Percentiles rank a stretch among this genome's conserved stretches.
Evolutionary conservation across 495 filamentous ascomycete genomes (phyloP).

Genomic region (Penicillium crystallinum): DNA sequence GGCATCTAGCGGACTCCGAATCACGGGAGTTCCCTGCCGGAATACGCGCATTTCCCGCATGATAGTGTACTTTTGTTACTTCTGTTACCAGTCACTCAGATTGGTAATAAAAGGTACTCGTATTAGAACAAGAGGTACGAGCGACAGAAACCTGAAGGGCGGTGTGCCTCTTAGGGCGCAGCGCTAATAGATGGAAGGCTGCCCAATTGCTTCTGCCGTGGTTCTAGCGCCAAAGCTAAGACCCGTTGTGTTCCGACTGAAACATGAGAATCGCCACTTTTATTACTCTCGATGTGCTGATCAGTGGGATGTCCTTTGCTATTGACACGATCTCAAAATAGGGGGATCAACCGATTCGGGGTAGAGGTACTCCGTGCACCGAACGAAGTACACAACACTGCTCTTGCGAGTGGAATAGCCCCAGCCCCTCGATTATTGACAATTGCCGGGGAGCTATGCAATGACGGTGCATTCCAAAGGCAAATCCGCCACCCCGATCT

Average conservation of each 20-base stretch:
- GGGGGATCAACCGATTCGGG: not conserved
- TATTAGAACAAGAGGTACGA: too few species aligned
- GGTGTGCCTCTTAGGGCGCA: not conserved
- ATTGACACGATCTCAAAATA: not conserved
- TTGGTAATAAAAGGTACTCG: too few species aligned
- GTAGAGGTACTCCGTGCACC: not conserved
- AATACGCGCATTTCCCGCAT: not conserved
- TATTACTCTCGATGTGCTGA: slow-evolving; percentile 1
- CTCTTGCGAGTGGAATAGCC: not conserved
- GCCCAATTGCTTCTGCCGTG: slow-evolving; percentile 28
- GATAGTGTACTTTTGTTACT: not conserved
- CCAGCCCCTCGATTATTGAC: not conserved
- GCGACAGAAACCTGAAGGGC: not conserved
- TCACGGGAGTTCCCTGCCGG: not conserved
- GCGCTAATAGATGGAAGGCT: not conserved
- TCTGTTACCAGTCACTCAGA: not conserved
- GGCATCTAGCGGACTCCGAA: not conserved
- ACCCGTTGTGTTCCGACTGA: slow-evolving; percentile 19
- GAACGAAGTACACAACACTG: too few species aligned
- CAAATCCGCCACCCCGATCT: slow-evolving; percentile 15
- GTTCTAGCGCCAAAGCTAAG: slow-evolving; percentile 37
- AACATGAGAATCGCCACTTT: slow-evolving; percentile 8
- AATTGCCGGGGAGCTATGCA: not conserved
- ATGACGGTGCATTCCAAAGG: not conserved
- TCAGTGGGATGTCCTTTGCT: not conserved